Base-by-base conservation (phyloP, 225 moss, liverwort and hornwort genomes). In the Marchantia paleacea region DNA sequence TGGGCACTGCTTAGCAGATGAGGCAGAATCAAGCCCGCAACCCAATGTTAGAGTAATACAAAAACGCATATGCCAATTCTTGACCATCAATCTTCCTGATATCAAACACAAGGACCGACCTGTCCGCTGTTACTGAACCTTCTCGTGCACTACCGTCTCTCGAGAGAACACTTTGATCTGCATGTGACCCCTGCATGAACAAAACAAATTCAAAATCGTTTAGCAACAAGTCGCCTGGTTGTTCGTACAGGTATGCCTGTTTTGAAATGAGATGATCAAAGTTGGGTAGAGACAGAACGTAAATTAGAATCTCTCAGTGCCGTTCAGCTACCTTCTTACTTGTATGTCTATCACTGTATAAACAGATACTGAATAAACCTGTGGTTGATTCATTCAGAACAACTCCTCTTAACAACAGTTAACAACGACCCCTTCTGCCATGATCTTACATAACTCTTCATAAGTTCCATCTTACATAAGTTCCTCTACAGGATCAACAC, bases 81-180 rank as follows among this genome's bases (percentile, higher is more conserved):
- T 54, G 3, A 48, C 15, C 13, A 28, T 54, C 20, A 29, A 28
- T 55, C 16, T 15, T 55, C 28, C 29, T 55, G 29, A 75, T 5
- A 29, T 11, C 49, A 26, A 52, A 29, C 54, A 55, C 28, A 61
- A 80, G 39, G 24, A 76, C 61, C 72, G 80, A 93, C 93, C 93
- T 92, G 61, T 94, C 91, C 55, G 87, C 31, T 78, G 89, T 80
- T 80, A 87, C 72, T 67, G 85, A 48, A 54, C 82, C 76, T 75
- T 92, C 91, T 75, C 92, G 85, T 83, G 60, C 25, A 49, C 60
- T 58, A 10, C 73, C 63, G 25, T 78, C 78, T 67, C 78, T 65
- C 1, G 65, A 50, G n/a, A 62, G 52, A 52, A 74, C 76, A 48
- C 10, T 30, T 14, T 49, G 53, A 12, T 64, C 66, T 15, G 66